Percentiles rank a stretch among this genome's conserved stretches.
phyloP scores from a whole-genome alignment of 1,284 basidiomycete genomes.

The Microbotryum violaceum region DNA sequence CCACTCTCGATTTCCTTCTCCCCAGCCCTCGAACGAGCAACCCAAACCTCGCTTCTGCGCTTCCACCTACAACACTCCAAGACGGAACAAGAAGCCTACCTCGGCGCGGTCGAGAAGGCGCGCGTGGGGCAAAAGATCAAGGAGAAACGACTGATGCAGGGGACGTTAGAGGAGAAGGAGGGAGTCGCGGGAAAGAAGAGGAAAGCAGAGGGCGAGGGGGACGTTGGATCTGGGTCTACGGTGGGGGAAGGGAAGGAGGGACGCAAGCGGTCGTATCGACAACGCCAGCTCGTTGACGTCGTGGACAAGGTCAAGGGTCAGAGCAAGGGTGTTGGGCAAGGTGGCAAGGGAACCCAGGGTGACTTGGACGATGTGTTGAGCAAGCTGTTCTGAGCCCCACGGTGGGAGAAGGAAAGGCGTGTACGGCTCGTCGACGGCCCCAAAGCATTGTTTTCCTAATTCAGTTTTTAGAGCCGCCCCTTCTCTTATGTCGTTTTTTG shows the following conservation, averaged over 20 bases:
- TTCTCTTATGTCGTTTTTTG: too few species aligned
- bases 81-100: slow-evolving; percentile 84
- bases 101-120: slow-evolving; percentile 89
- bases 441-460: too few species aligned
- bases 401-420: too few species aligned
- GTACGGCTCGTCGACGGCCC: too few species aligned
- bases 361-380: slow-evolving; percentile 31
- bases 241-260: slow-evolving; percentile 18
- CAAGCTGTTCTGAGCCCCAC: slow-evolving; percentile 26
- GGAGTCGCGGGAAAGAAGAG: slow-evolving; percentile 1
- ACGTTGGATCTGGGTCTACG: neutral
- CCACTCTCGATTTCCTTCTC: too few species aligned
- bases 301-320: slow-evolving; percentile 5
- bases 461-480: too few species aligned
- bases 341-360: slow-evolving; percentile 5
- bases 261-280: slow-evolving; percentile 22
- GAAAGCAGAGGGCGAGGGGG: neutral
- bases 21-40: slow-evolving; percentile 83
- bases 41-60: slow-evolving; percentile 77
- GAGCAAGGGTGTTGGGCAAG: slow-evolving; percentile 9
- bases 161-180: neutral
- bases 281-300: slow-evolving; percentile 22
- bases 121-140: slow-evolving; percentile 80
- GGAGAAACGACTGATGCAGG: slow-evolving; percentile 52
- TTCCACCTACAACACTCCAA: slow-evolving; percentile 82